phyloP scores from a whole-genome alignment of 495 filamentous ascomycete genomes.

The Oidiodendron maius region DNA sequence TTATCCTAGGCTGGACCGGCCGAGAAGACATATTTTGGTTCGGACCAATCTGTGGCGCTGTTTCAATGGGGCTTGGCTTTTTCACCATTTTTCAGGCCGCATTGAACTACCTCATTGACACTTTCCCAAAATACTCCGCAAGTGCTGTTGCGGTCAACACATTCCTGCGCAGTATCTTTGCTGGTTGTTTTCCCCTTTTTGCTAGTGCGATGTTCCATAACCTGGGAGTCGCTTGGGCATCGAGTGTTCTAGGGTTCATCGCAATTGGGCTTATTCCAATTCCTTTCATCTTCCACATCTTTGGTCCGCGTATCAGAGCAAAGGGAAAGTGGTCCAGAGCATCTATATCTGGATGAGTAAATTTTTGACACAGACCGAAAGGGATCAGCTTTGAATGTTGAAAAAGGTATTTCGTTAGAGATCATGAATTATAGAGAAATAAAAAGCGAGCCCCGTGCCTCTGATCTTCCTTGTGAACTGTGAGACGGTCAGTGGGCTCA shows the following conservation, averaged over 20 bases:
- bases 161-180: constrained; percentile 58
- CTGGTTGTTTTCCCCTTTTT: constrained; percentile 60
- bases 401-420: no score
- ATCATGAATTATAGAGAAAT: no score
- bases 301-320: not conserved
- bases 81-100: not conserved
- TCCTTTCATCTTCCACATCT: constrained; percentile 39
- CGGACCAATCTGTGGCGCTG: constrained; percentile 61
- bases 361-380: no score
- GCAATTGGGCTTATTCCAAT: constrained; percentile 58
- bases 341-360: no score
- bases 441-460: no score
- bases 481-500: no score
- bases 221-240: constrained; percentile 58
- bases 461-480: no score
- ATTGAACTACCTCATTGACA: constrained; percentile 51
- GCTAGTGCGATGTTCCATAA: constrained; percentile 55
- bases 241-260: constrained; percentile 57
- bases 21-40: constrained; percentile 58
- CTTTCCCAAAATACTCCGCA: constrained; percentile 54
- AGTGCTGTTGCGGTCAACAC: constrained; percentile 65
- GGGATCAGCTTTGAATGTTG: no score
- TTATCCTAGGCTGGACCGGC: constrained; percentile 79
- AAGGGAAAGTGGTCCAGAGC: not conserved
- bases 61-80: constrained; percentile 72